Evolutionary conservation across 2,329 filamentous ascomycete genomes (phyloP).

Genomic region (Aspergillus alliaceus): DNA sequence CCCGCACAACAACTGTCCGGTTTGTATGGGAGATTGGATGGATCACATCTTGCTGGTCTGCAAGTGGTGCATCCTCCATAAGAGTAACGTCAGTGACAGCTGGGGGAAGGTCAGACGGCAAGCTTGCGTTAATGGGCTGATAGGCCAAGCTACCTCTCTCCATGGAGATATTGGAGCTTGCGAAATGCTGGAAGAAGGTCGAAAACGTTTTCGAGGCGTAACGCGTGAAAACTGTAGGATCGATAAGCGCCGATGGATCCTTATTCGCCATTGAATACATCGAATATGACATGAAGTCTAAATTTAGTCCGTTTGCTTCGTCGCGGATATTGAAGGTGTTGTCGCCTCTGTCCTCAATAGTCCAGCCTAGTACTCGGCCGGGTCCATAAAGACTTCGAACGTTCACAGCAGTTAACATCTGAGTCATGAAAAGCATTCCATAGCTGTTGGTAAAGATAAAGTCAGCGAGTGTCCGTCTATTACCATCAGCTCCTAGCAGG

Average conservation of each 20-base stretch:
- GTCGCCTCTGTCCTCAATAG: background rate
- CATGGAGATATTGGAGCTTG: background rate
- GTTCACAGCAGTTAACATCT: background rate
- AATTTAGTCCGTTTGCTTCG: background rate
- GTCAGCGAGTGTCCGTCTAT: background rate
- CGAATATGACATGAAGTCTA: constrained; percentile 1
- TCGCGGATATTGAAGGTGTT: constrained; percentile 3
- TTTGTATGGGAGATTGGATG: background rate
- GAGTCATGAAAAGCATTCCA: background rate
- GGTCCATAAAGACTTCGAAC: background rate
- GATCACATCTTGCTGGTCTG: background rate
- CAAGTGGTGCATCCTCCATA: background rate
- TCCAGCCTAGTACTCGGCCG: background rate
- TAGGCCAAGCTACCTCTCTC: background rate
- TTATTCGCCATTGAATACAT: background rate
- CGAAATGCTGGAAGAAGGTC: constrained; percentile 2
- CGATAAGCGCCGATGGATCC: background rate
- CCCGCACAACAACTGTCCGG: background rate
- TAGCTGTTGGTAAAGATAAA: background rate
- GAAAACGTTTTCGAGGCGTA: background rate
- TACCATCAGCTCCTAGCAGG: background rate
- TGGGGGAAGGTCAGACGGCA: background rate
- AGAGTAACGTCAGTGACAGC: background rate
- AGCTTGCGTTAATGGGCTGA: constrained; percentile 2
- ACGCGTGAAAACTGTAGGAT: background rate